These are phyloP conservation scores for Capsicum rhomboideum DNA, from an alignment of 257 asterid genomes.

Conservation along the genomic window DNA sequence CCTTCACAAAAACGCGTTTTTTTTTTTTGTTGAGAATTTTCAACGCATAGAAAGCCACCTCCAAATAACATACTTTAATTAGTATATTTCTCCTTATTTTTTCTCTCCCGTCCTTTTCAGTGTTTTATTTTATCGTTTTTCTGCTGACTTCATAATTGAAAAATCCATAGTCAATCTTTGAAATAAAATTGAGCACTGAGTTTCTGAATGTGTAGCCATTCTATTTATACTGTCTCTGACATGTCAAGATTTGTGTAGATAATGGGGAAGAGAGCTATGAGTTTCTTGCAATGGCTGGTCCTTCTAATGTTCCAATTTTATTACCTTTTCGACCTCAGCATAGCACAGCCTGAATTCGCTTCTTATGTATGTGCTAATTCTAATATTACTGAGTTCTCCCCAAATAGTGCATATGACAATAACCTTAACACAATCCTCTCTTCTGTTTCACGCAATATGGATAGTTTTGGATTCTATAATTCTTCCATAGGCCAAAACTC, in stretches of 20 bases:
- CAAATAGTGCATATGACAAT: conserved; percentile 9
- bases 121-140: background rate
- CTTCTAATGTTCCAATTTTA: background rate
- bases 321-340: background rate
- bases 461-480: conserved; percentile 17
- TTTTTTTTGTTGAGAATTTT: background rate
- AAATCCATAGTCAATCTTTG: background rate
- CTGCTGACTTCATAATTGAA: background rate
- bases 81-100: too few relatives aligned
- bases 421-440: conserved; percentile 28
- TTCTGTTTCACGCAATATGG: conserved; percentile 13
- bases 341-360: background rate
- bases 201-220: background rate
- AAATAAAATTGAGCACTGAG: background rate
- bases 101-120: background rate
- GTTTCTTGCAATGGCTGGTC: background rate
- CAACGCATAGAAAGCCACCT: too few relatives aligned
- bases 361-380: background rate
- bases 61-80: too few relatives aligned
- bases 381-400: background rate
- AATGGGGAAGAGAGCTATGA: background rate
- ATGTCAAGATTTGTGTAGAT: background rate
- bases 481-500: conserved; percentile 10
- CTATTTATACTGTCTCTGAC: background rate
- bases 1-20: background rate